Evolutionary conservation across 2,329 filamentous ascomycete genomes (phyloP), one percentile per base, ranked within the genome.

Genomic region (Teratosphaeria viscida): DNA sequence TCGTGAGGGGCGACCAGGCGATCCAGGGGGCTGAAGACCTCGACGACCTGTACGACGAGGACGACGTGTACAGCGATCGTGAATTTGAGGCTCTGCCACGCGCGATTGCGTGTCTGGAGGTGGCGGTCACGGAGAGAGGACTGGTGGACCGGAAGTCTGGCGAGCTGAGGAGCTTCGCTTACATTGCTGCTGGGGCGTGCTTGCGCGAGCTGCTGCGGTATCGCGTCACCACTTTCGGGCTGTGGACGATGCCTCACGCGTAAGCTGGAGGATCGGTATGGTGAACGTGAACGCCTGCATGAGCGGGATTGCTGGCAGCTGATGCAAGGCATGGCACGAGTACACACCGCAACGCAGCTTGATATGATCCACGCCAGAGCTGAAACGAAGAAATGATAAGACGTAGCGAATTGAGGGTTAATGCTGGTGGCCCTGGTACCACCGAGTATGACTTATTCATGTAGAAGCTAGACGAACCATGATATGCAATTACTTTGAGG

Each of bases 151-250:
- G 67, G 34, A 62, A 65, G 32, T 60, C 67, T 1, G 73, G 74
- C 0, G 64, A 73, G 57, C 60, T 82, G 59, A 68, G 74, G 62
- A 82, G 80, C 62, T 84, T 82, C 69, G 75, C 72, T 63, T 83
- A 82, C 67, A 70, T 84, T 16, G 77, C 79, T 59, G 79, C 79
- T 4, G 75, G 74, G 0, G 75, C 80, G 0, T 78, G 77, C 59
- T 70, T 83, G 73, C 74, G 74, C 58, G 79, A 83, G 71, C 68
- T 83, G 55, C 72, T 77, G 66, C 72, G 68, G n/a, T 69, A 63
- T 47, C 37, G 39, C 14, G 59, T 60, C 37, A 60, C 60, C 19
- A 63, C 62, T 32, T 57, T 60, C 16, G 60, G 60, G 26, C 10
- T 26, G 52, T 14, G 16, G 29, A 52, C 16, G 19, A 26, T 60